Percentiles rank a stretch among this genome's conserved stretches.
These are phyloP conservation scores for Xerocomus potaroensis DNA, from an alignment of 768 basidiomycete genomes.

Conservation along the genomic window DNA sequence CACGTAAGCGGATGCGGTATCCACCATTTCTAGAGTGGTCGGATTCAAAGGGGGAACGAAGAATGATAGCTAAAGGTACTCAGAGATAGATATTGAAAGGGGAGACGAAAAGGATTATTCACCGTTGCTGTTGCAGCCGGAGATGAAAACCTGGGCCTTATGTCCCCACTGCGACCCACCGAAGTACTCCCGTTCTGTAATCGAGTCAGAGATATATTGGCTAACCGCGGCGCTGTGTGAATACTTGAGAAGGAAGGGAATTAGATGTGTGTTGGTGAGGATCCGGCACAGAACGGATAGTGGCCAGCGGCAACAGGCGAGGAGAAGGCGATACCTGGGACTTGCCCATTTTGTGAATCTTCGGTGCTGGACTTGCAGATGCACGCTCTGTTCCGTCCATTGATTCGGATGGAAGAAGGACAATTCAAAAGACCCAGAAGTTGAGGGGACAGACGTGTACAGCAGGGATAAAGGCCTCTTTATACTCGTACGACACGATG, in stretches of 20 bases:
- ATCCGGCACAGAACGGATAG: slow-evolving; percentile 6
- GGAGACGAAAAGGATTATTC: slow-evolving; percentile 3
- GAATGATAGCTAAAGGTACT: slow-evolving; percentile 9
- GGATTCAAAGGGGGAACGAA: slow-evolving; percentile 1
- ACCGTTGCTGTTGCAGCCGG: slow-evolving; percentile 15
- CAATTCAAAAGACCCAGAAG: neutral
- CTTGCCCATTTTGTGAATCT: slow-evolving; percentile 13
- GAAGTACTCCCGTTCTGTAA: slow-evolving; percentile 13
- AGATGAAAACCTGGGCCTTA: slow-evolving; percentile 7
- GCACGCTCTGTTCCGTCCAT: neutral
- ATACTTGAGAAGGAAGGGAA: slow-evolving; percentile 12
- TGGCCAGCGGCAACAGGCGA: slow-evolving; percentile 4
- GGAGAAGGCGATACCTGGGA: slow-evolving; percentile 1
- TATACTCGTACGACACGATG: slow-evolving; percentile 19
- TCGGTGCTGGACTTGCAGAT: neutral
- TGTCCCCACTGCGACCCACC: slow-evolving; percentile 5
- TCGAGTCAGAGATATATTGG: slow-evolving; percentile 11
- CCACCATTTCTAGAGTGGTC: slow-evolving; percentile 12
- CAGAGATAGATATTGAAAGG: slow-evolving; percentile 9
- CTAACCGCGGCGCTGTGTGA: neutral
- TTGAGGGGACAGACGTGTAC: neutral
- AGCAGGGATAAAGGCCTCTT: neutral
- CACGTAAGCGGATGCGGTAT: slow-evolving; percentile 18
- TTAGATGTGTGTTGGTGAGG: slow-evolving; percentile 5
- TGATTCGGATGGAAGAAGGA: neutral